Percentiles rank a stretch among this genome's conserved stretches.
Conservation (phyloP, 371 early-diverging fungal genomes). For the Mortierella sp. region DNA sequence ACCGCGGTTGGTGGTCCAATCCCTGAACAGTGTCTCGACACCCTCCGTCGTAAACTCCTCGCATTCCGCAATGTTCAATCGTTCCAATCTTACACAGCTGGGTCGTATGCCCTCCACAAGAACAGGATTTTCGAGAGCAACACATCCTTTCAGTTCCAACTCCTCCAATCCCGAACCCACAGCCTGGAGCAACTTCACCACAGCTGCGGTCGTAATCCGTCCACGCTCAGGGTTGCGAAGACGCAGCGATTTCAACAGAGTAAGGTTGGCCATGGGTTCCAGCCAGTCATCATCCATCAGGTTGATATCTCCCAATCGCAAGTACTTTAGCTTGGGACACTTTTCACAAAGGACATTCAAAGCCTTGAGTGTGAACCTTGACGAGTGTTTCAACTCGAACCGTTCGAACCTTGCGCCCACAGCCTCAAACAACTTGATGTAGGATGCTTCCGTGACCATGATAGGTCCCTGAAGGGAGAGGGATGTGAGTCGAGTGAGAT, state of each 20-base stretch:
- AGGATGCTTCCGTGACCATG: slow-evolving; percentile 70
- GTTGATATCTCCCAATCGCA: slow-evolving; percentile 67
- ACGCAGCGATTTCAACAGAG: slow-evolving; percentile 57
- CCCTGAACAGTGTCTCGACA: slow-evolving; percentile 63
- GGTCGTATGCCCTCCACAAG: slow-evolving; percentile 65
- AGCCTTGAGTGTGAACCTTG: slow-evolving; percentile 65
- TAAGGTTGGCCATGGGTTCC: slow-evolving; percentile 52
- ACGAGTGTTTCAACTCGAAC: slow-evolving; percentile 70
- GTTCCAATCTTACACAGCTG: slow-evolving; percentile 62
- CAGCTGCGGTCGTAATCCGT: slow-evolving; percentile 51
- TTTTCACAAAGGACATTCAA: slow-evolving; percentile 63
- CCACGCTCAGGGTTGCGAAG: slow-evolving; percentile 60
- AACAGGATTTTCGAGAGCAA: slow-evolving; percentile 65
- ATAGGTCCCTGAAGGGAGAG: slow-evolving; percentile 81
- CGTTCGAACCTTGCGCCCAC: slow-evolving; percentile 62
- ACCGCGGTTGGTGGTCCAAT: slow-evolving; percentile 59
- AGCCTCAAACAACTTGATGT: slow-evolving; percentile 66
- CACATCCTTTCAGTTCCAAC: slow-evolving; percentile 67
- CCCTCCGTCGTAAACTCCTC: slow-evolving; percentile 68
- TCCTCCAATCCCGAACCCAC: slow-evolving; percentile 65
- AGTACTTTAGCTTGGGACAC: slow-evolving; percentile 65
- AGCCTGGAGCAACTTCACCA: slow-evolving; percentile 59
- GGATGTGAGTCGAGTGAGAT: slow-evolving; percentile 61
- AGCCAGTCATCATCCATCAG: slow-evolving; percentile 66
- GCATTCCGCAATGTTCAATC: slow-evolving; percentile 67